Conservation (phyloP, 345 rosid genomes). For the Acer yangbiense region DNA sequence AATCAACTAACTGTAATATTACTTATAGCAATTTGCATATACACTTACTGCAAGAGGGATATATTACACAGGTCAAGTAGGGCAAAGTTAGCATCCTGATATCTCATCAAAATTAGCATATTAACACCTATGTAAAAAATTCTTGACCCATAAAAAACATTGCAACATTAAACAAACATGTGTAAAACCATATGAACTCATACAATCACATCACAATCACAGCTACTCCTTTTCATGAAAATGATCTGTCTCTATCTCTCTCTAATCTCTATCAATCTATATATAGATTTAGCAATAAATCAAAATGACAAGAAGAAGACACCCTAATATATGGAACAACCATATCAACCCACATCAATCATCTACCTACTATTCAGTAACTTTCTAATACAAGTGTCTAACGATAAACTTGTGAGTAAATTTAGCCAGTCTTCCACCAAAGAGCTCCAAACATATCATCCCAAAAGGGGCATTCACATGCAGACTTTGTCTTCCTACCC, state of each 20-base stretch:
- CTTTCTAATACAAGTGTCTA: neutral
- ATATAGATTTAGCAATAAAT: too few species aligned
- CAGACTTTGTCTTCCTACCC: neutral
- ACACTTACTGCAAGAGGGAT: neutral
- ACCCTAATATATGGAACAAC: neutral
- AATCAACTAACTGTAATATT: neutral
- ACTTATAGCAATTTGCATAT: neutral
- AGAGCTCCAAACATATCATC: neutral
- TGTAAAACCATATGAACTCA: neutral
- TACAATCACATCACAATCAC: neutral
- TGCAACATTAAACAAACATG: neutral
- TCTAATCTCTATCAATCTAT: too few species aligned
- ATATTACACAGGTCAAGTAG: neutral
- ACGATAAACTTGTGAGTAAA: neutral
- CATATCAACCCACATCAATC: neutral
- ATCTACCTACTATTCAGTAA: neutral
- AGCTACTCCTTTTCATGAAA: neutral
- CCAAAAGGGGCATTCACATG: neutral
- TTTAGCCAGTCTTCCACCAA: neutral
- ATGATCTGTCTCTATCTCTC: neutral
- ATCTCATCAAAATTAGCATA: conserved; percentile 5
- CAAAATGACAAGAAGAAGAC: neutral
- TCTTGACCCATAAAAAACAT: neutral
- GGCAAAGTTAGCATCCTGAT: neutral
- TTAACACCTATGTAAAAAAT: neutral